A percentile compares a stretch with the other conserved stretches of the same genome.
Conservation (phyloP, 345 rosid genomes). For the Dovyalis caffra region DNA sequence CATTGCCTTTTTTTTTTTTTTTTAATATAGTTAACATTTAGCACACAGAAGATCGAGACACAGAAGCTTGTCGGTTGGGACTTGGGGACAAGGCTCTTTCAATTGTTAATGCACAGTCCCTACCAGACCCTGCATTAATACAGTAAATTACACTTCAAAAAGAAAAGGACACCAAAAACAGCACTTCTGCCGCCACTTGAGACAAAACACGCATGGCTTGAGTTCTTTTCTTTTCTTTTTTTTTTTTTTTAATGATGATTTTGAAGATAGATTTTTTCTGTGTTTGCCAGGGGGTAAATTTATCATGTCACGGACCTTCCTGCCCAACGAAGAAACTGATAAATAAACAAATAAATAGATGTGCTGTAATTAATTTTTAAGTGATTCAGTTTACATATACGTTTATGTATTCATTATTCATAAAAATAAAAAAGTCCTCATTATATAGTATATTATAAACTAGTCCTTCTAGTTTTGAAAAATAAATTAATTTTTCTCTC, state of each 20-base stretch:
- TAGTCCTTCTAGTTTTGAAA: no score
- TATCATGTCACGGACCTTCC: no score
- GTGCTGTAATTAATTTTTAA: no score
- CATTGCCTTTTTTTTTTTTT: background rate
- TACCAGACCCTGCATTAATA: background rate
- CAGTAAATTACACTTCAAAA: background rate
- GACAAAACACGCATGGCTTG: background rate
- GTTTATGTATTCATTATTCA: no score
- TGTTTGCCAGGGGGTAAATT: no score
- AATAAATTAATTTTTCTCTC: no score
- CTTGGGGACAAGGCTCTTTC: background rate
- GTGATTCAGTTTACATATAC: no score
- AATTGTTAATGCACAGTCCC: background rate
- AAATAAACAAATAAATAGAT: no score
- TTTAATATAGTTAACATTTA: background rate
- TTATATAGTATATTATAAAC: no score
- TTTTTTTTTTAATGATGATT: no score
- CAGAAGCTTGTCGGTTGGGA: background rate
- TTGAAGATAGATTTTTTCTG: background rate
- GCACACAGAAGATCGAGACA: background rate
- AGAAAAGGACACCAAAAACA: background rate
- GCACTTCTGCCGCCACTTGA: slow-evolving; percentile 1
- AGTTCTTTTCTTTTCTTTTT: background rate
- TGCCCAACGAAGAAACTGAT: no score
- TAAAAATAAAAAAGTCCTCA: no score